These are phyloP conservation scores for Beauveria sp. DNA, from an alignment of 2,329 filamentous ascomycete species.

Conservation along the genomic window DNA sequence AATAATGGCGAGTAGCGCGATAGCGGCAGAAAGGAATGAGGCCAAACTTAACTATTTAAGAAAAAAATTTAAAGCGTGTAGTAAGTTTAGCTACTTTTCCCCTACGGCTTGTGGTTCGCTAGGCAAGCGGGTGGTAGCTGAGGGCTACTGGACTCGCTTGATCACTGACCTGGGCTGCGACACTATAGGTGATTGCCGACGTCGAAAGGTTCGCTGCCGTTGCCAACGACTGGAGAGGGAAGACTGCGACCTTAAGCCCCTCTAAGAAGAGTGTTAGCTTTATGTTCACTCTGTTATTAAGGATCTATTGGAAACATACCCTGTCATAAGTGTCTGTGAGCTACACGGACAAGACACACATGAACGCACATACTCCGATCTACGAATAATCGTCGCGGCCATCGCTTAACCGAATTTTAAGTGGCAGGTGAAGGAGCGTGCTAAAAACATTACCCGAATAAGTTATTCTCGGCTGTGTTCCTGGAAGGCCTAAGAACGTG, in stretches of 20 bases:
- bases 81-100: not conserved
- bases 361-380: not conserved
- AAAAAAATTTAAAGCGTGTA: not conserved
- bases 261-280: not conserved
- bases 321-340: not conserved
- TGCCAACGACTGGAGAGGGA: not conserved
- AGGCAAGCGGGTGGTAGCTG: not conserved
- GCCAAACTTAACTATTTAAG: not conserved
- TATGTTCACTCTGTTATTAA: not conserved
- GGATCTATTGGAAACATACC: not conserved
- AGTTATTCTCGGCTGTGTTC: not conserved
- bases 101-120: not conserved
- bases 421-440: not conserved
- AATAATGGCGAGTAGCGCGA: not conserved
- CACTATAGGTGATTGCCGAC: not conserved
- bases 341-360: not conserved
- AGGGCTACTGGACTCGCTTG: not conserved
- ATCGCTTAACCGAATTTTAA: not conserved
- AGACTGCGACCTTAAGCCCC: not conserved
- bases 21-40: not conserved
- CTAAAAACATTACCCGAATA: not conserved
- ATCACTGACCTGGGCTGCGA: not conserved
- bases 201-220: not conserved
- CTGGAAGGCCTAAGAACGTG: not conserved
- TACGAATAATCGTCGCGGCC: not conserved